These are phyloP conservation scores for Ceratobasidium sp. DNA, from an alignment of 1,284 basidiomycete species.

Conservation along the genomic window DNA sequence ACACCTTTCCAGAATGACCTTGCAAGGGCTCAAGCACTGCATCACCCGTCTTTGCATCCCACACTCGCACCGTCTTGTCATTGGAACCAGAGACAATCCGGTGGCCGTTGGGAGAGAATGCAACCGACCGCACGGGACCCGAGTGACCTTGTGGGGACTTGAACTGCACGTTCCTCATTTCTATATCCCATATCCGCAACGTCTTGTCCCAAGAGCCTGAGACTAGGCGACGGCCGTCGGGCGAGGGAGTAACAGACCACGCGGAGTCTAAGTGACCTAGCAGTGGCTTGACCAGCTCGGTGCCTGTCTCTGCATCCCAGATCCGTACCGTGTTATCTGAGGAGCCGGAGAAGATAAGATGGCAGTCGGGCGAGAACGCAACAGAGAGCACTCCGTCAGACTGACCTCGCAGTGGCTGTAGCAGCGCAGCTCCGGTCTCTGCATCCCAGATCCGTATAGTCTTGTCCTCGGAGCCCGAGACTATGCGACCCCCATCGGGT, in stretches of 20 bases:
- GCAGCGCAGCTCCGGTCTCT: no score
- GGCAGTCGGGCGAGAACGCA: conserved; percentile 26
- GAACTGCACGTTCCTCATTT: no score
- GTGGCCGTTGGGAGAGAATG: conserved; percentile 35
- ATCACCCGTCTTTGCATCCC: conserved; percentile 37
- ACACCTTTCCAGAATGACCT: neutral
- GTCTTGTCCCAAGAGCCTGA: no score
- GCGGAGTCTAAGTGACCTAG: conserved; percentile 36
- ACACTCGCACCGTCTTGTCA: conserved; percentile 40
- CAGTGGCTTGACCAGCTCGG: neutral
- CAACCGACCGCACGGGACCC: neutral
- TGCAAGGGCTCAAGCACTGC: neutral
- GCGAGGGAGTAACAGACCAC: conserved; percentile 25
- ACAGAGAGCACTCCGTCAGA: conserved; percentile 20
- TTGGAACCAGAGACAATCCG: conserved; percentile 26
- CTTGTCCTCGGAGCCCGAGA: conserved; percentile 19
- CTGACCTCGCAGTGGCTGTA: conserved; percentile 4
- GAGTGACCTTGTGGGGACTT: neutral
- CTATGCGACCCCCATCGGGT: neutral
- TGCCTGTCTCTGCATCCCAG: conserved; percentile 28
- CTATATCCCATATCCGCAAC: no score
- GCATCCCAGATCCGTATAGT: conserved; percentile 23
- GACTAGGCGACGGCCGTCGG: no score
- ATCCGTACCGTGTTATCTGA: conserved; percentile 21
- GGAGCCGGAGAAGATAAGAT: conserved; percentile 19